Base-by-base conservation (phyloP, 371 early-diverging fungal genomes). In the Lichtheimia hyalospora region DNA sequence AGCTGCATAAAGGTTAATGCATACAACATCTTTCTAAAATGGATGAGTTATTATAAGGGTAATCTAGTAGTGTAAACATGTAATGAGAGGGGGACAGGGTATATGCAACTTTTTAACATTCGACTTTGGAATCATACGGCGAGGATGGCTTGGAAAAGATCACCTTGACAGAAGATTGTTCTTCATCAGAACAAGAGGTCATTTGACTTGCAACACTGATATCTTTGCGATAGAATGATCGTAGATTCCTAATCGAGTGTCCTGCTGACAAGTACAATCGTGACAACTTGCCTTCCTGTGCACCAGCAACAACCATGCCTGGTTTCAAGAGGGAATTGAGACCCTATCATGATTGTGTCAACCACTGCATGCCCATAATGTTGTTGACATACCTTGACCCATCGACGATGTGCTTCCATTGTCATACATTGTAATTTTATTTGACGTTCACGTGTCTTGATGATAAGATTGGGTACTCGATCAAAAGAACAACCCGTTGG, bases 371-470 rank as follows among this genome's bases (percentile, higher is more conserved):
- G 10, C 34, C 6, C 0, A 34, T 34, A 5, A 34, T 16, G 12
- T 12, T 16, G 14, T 12, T 51, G 5, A 6, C 20, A 51, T 53
- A 53, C 55, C 40, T 61, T 28, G 14, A 61, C 50, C 61, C 61
- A 61, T 20, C 14, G 23, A 49, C 15, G 20, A 54, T 61, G 61
- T 39, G 53, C 40, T 25, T 54, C 55, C 39, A 54, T 34, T 14
- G 23, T 34, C 61, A 54, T 61, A n/a, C 62, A 62, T 23, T 62
- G 62, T 21, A 62, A 14, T 21, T 43, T 51, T 21, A 62, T 28
- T 13, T 56, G 25, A 8, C 62, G 62, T 13, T 25, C 42, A 21
- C 43, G 42, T 5, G 52, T 48, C 23, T 52, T 42, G 25, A 62
- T 34, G 16, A 62, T 28, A 15, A 62, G 18, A 24, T 2, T 20